phyloP scores from a whole-genome alignment of 2,329 filamentous ascomycete species.

The Hypoxylon sp. region DNA sequence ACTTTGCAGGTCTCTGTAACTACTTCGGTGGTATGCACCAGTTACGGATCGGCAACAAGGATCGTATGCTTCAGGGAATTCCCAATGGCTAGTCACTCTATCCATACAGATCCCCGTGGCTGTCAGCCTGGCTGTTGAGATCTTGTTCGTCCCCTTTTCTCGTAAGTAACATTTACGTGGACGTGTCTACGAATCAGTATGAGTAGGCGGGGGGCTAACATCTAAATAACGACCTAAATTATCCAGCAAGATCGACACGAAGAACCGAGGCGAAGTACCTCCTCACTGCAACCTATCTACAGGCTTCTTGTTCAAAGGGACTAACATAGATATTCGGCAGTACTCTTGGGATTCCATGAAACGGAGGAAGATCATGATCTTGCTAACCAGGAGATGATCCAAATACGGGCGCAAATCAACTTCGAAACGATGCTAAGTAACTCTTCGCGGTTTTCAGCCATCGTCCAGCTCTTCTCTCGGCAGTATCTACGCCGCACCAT shows the following conservation, averaged over 20 bases:
- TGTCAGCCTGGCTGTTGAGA: conserved; percentile 34
- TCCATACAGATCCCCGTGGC: conserved; percentile 38
- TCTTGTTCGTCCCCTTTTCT: conserved; percentile 39
- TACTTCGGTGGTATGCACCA: conserved; percentile 46
- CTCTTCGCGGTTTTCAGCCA: conserved; percentile 29
- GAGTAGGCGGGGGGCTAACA: neutral
- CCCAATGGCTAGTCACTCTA: conserved; percentile 38
- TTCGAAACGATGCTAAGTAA: conserved; percentile 38
- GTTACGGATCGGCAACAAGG: conserved; percentile 50
- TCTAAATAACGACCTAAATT: neutral
- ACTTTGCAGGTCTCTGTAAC: conserved; percentile 39
- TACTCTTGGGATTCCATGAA: conserved; percentile 31
- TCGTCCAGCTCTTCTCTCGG: conserved; percentile 36
- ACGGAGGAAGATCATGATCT: conserved; percentile 33
- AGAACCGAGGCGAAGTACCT: neutral
- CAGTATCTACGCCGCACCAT: conserved; percentile 45
- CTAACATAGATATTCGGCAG: neutral
- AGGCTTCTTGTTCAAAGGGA: neutral
- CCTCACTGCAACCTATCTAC: neutral
- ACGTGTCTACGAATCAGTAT: too few species aligned
- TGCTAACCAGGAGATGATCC: conserved; percentile 38
- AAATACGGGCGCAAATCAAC: conserved; percentile 44
- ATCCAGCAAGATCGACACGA: conserved; percentile 30
- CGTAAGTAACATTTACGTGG: conserved; percentile 3
- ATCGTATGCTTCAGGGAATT: conserved; percentile 35